These are phyloP conservation scores for Myxozyma sirexii DNA, from an alignment of 805 yeast species.

Conservation along the genomic window DNA sequence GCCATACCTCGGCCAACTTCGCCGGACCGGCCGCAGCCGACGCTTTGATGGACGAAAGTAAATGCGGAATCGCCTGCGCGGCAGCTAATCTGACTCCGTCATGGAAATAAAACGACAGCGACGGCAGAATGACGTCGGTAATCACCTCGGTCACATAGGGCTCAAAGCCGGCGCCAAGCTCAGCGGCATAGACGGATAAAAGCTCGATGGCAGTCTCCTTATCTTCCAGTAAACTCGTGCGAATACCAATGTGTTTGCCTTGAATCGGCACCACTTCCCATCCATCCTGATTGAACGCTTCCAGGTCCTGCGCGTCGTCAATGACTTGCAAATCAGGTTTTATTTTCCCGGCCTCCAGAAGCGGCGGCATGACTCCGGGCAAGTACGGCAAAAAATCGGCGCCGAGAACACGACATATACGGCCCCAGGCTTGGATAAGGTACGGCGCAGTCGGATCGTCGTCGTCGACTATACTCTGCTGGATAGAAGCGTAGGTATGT, in stretches of 20 bases:
- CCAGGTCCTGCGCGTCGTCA: constrained; percentile 85
- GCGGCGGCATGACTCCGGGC: constrained; percentile 85
- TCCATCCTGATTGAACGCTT: constrained; percentile 77
- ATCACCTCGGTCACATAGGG: constrained; percentile 81
- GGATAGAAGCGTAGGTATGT: constrained; percentile 70
- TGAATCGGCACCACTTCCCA: constrained; percentile 92
- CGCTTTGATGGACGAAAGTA: constrained; percentile 57
- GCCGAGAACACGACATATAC: constrained; percentile 85
- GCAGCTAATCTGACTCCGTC: constrained; percentile 95
- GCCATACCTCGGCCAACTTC: constrained; percentile 72
- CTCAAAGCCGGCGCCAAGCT: constrained; percentile 77
- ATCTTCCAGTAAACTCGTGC: constrained; percentile 91
- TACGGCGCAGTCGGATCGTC: constrained; percentile 89
- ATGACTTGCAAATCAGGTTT: constrained; percentile 85
- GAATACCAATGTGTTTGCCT: constrained; percentile 93
- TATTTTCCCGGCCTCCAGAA: constrained; percentile 81
- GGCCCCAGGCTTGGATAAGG: constrained; percentile 94
- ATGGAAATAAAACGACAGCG: constrained; percentile 86
- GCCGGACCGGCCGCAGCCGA: constrained; percentile 47
- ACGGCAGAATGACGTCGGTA: constrained; percentile 79
- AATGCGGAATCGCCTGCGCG: constrained; percentile 77
- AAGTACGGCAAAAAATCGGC: constrained; percentile 81
- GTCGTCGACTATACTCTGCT: constrained; percentile 52
- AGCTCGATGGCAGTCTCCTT: constrained; percentile 91
- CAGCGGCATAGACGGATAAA: constrained; percentile 79